phyloP scores from a whole-genome alignment of 2,329 filamentous ascomycete species.

The Fusarium chuoi region DNA sequence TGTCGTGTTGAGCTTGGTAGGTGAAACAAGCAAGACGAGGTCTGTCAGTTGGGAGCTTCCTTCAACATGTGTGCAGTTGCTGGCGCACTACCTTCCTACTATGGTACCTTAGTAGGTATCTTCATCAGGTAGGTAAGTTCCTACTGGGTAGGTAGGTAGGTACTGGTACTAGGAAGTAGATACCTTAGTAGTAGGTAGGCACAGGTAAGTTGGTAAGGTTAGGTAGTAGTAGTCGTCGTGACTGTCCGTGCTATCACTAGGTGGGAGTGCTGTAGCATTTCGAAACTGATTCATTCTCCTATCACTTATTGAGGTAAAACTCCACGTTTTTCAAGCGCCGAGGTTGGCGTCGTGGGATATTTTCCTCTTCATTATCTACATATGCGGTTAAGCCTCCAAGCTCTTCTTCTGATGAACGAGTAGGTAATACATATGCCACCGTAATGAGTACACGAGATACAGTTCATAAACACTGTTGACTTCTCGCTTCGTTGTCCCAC shows the following conservation, averaged over 20 bases:
- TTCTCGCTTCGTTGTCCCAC: background rate
- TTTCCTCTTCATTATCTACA: background rate
- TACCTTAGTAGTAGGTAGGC: no score
- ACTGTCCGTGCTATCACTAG: background rate
- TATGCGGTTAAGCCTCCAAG: background rate
- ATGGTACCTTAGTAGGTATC: background rate
- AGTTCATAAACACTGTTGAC: background rate
- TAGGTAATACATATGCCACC: background rate
- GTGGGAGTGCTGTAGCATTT: background rate
- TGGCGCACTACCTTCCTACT: background rate
- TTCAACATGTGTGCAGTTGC: background rate
- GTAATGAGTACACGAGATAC: background rate
- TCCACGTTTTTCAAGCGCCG: background rate
- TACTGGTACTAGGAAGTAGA: no score
- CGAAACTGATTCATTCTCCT: background rate
- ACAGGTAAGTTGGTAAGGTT: no score
- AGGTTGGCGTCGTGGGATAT: background rate
- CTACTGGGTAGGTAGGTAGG: no score
- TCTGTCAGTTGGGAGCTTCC: background rate
- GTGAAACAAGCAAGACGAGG: background rate
- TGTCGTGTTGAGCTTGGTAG: background rate
- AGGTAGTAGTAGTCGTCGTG: background rate
- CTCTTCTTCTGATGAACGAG: background rate
- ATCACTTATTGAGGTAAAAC: background rate
- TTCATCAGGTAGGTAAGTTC: background rate